Conservation (phyloP, 2,329 filamentous ascomycete species). For the Aplosporella prunicola region DNA sequence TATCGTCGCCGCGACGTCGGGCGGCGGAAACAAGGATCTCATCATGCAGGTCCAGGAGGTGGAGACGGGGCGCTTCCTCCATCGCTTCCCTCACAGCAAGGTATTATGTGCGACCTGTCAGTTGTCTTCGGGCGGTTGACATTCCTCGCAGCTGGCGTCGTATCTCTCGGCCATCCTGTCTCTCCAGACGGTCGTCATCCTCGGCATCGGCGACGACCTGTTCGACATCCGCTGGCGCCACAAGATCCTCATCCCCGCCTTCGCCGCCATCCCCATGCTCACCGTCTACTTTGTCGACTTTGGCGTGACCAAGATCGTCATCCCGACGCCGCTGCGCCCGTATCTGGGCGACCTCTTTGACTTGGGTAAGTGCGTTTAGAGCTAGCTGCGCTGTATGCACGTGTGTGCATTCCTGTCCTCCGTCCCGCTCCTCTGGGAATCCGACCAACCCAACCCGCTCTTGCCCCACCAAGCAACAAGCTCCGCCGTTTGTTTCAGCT, state of each 20-base stretch:
- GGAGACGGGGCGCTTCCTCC: conserved; percentile 74
- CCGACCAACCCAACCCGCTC: neutral
- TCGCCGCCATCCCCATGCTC: conserved; percentile 85
- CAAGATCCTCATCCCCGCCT: conserved; percentile 95
- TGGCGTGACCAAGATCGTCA: conserved; percentile 88
- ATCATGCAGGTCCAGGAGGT: conserved; percentile 64
- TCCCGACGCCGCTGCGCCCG: conserved; percentile 73
- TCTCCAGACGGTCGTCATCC: conserved; percentile 78
- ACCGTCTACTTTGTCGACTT: conserved; percentile 99
- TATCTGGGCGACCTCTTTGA: conserved; percentile 81
- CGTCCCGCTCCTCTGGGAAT: neutral
- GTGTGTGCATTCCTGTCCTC: neutral
- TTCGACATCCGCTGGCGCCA: conserved; percentile 98
- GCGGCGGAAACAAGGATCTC: conserved; percentile 83
- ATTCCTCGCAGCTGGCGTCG: conserved; percentile 61
- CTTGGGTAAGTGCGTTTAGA: conserved; percentile 53
- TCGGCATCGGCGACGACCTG: conserved; percentile 89
- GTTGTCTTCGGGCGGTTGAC: conserved; percentile 1
- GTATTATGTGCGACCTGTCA: conserved; percentile 36
- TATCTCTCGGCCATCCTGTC: conserved; percentile 92
- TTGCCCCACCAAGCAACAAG: no score
- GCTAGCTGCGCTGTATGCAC: neutral
- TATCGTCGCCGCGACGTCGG: conserved; percentile 88
- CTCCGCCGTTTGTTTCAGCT: no score
- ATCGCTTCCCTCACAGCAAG: conserved; percentile 91